These are phyloP conservation scores for Flagelloscypha sp. DNA, from an alignment of 768 basidiomycete genomes.

Conservation along the genomic window DNA sequence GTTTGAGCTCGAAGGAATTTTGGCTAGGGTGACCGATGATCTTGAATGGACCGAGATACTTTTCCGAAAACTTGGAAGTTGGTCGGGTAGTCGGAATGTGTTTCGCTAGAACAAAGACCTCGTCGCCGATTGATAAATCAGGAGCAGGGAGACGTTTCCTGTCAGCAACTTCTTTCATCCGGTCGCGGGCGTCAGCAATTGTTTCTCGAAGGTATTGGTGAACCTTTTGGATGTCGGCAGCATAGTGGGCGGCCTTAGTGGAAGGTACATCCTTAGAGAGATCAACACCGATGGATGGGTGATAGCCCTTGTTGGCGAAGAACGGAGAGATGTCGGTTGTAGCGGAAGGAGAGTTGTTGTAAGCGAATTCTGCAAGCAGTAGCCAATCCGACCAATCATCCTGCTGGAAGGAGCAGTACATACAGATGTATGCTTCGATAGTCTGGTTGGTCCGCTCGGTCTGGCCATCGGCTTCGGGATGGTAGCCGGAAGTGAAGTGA, in stretches of 20 bases:
- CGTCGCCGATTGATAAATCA: constrained; percentile 7
- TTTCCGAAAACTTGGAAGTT: constrained; percentile 15
- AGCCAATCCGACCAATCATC: constrained; percentile 18
- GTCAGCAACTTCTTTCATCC: no score
- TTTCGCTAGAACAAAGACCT: constrained; percentile 11
- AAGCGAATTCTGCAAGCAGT: constrained; percentile 17
- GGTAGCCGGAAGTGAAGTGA: constrained; percentile 15
- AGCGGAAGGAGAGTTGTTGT: constrained; percentile 15
- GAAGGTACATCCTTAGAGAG: no score
- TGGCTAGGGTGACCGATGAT: constrained; percentile 11
- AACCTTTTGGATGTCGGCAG: constrained; percentile 11
- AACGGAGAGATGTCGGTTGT: constrained; percentile 17
- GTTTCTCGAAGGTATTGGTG: constrained; percentile 9
- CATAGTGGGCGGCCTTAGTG: no score
- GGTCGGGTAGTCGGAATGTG: constrained; percentile 18
- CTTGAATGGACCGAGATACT: constrained; percentile 10
- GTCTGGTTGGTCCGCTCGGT: constrained; percentile 24
- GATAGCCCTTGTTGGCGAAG: constrained; percentile 17
- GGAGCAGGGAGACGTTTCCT: constrained; percentile 5
- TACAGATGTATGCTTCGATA: constrained; percentile 18
- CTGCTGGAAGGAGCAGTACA: constrained; percentile 17
- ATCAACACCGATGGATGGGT: constrained; percentile 11
- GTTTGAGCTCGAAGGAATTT: constrained; percentile 19
- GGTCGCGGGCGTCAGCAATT: constrained; percentile 9
- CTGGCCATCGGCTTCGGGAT: constrained; percentile 24